Percentiles rank a stretch among this genome's conserved stretches.
Conservation (phyloP, 2,329 filamentous ascomycete species). For the Pyricularia grisea region DNA sequence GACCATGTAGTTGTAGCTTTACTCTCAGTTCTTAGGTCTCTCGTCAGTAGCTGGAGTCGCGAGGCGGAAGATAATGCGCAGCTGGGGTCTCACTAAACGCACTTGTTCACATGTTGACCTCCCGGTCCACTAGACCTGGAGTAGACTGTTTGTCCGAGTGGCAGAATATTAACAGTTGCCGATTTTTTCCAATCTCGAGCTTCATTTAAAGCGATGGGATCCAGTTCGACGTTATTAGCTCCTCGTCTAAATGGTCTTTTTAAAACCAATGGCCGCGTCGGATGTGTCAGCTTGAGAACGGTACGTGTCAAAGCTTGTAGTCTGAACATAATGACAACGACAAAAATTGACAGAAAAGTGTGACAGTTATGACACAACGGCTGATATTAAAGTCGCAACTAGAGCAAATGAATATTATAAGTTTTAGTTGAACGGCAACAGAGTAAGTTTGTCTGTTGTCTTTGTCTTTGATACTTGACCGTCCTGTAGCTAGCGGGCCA, state of each 20-base stretch:
- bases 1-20: conserved; percentile 48
- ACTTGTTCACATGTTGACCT: conserved; percentile 57
- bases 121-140: conserved; percentile 52
- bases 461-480: neutral
- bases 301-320: neutral
- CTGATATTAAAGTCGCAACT: neutral
- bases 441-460: neutral
- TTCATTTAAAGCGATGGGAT: conserved; percentile 38
- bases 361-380: neutral
- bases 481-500: neutral
- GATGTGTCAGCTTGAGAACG: neutral
- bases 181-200: conserved; percentile 41
- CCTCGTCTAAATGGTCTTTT: neutral
- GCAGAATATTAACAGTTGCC: conserved; percentile 33
- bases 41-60: neutral
- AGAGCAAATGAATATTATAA: neutral
- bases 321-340: neutral
- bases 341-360: neutral
- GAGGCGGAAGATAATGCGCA: neutral
- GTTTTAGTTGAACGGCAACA: neutral
- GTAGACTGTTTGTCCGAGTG: conserved; percentile 41
- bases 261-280: neutral
- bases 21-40: conserved; percentile 39
- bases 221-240: conserved; percentile 18
- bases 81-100: conserved; percentile 13